Evolutionary conservation across 805 yeast species (phyloP).

Genomic region (Teunomyces barrocoloradensis): DNA sequence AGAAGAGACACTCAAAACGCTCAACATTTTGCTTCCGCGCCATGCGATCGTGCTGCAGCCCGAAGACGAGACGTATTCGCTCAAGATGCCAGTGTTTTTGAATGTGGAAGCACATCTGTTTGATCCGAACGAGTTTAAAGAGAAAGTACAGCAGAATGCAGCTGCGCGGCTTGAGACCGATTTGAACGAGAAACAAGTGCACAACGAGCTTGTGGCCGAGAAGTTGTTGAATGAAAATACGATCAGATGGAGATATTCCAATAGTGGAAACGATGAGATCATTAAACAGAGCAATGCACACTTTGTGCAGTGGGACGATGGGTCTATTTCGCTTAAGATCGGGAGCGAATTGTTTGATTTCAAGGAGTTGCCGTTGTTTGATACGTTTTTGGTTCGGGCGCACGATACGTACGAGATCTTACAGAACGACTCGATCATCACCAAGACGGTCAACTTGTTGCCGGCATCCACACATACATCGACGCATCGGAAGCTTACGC

Average conservation of each 20-base stretch:
- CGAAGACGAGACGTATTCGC: conserved; percentile 41
- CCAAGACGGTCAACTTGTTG: conserved; percentile 66
- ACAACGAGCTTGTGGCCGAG: conserved; percentile 51
- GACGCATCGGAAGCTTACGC: conserved; percentile 77
- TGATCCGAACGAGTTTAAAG: conserved; percentile 67
- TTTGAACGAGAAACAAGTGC: conserved; percentile 43
- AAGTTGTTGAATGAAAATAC: conserved; percentile 77
- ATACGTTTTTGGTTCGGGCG: conserved; percentile 68
- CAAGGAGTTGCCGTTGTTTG: conserved; percentile 58
- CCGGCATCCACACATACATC: conserved; percentile 90
- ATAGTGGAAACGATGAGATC: conserved; percentile 66
- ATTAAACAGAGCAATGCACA: conserved; percentile 86
- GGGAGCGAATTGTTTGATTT: conserved; percentile 89
- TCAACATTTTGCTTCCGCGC: conserved; percentile 44
- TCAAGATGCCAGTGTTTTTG: conserved; percentile 80
- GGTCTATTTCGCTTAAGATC: conserved; percentile 76
- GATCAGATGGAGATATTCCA: conserved; percentile 89
- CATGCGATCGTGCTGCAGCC: conserved; percentile 42
- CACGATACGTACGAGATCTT: conserved; percentile 71
- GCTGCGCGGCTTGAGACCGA: conserved; percentile 24
- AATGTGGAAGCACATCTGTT: conserved; percentile 84
- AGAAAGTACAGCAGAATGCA: conserved; percentile 40
- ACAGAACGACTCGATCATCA: conserved; percentile 63
- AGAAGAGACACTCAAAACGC: conserved; percentile 33
- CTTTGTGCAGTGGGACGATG: conserved; percentile 93